A percentile compares a stretch with the other conserved stretches of the same genome.
Evolutionary conservation across 179 eudicot species (phyloP).

Genomic region (Spergularia azorica): DNA sequence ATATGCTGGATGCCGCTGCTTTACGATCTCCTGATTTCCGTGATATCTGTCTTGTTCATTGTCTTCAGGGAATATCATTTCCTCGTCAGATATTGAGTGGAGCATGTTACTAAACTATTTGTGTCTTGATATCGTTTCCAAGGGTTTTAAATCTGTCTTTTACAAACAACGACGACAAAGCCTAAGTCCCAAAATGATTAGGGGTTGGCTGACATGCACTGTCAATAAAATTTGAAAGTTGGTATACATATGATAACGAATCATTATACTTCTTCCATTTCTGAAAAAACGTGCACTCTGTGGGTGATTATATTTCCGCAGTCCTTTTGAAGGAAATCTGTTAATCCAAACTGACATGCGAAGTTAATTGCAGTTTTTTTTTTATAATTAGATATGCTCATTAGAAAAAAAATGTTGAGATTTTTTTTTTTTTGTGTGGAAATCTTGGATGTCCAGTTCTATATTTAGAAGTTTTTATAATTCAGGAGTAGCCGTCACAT

Average conservation of each 20-base stretch:
- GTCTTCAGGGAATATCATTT: too few species aligned
- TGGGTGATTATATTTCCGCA: not conserved
- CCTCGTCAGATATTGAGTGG: too few species aligned
- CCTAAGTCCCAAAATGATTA: too few species aligned
- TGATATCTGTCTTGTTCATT: too few species aligned
- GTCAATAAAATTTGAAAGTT: too few species aligned
- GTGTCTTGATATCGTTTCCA: not conserved
- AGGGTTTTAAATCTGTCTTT: not conserved
- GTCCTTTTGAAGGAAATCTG: not conserved
- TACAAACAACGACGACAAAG: too few species aligned
- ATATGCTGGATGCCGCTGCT: too few species aligned
- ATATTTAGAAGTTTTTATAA: constrained; percentile 30
- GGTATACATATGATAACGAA: too few species aligned
- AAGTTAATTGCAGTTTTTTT: not conserved
- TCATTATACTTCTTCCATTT: too few species aligned
- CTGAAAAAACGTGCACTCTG: not conserved
- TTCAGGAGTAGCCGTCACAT: constrained; percentile 27
- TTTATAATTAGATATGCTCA: not conserved
- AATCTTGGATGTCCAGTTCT: constrained; percentile 19
- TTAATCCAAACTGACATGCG: not conserved
- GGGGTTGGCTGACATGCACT: too few species aligned
- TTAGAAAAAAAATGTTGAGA: not conserved
- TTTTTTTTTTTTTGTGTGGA: constrained; percentile 8
- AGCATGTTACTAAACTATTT: too few species aligned
- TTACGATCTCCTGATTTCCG: too few species aligned